phyloP scores from a whole-genome alignment of 345 rosid genomes.

The Raphanus sativus region DNA sequence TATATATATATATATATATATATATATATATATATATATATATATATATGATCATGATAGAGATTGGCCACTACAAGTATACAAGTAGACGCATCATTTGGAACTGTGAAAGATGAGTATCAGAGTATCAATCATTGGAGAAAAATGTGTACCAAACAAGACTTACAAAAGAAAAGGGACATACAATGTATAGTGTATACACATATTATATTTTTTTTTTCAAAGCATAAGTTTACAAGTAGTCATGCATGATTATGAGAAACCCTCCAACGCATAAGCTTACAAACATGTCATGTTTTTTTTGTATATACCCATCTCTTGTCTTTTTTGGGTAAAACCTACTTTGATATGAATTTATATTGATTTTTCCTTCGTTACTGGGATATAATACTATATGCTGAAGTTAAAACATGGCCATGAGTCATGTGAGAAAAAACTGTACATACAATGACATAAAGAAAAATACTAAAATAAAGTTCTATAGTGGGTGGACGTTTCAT shows the following conservation, averaged over 20 bases:
- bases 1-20: too few species aligned
- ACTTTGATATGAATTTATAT: neutral
- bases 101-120: neutral
- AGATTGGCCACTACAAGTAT: conserved; percentile 7
- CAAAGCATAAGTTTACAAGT: conserved; percentile 20
- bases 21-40: too few species aligned
- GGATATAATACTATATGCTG: neutral
- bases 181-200: neutral
- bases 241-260: conserved; percentile 7
- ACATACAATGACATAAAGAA: neutral
- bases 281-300: conserved; percentile 24
- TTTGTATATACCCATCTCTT: conserved; percentile 25
- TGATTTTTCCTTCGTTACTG: neutral
- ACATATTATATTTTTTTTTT: neutral
- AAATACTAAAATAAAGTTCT: neutral
- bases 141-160: conserved; percentile 15
- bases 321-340: neutral
- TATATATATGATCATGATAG: neutral
- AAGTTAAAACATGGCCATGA: neutral
- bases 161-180: conserved; percentile 14
- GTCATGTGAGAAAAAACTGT: neutral
- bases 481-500: neutral
- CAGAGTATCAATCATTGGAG: neutral
- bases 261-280: conserved; percentile 24
- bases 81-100: conserved; percentile 6